A percentile compares a stretch with the other conserved stretches of the same genome.
These are phyloP conservation scores for Geotrichum citri-aurantii DNA, from an alignment of 1,139 yeast genomes.

Conservation along the genomic window DNA sequence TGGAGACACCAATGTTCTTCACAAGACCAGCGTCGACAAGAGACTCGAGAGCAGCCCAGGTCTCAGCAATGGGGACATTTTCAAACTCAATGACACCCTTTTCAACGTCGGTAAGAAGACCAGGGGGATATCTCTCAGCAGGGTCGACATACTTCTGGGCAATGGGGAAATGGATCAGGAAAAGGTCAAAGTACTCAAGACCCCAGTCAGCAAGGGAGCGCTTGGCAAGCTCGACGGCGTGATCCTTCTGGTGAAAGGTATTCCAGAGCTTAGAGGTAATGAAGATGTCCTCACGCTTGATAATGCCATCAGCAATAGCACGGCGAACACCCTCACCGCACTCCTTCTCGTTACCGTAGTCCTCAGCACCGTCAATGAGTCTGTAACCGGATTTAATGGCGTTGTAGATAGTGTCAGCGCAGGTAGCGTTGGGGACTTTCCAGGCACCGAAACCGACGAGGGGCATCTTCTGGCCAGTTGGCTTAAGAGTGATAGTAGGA, in stretches of 20 bases:
- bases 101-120: constrained; percentile 59
- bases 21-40: constrained; percentile 58
- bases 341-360: constrained; percentile 40
- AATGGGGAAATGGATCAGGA: constrained; percentile 61
- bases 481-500: constrained; percentile 28
- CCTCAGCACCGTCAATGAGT: constrained; percentile 42
- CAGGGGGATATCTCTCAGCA: constrained; percentile 62
- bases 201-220: constrained; percentile 50
- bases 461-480: constrained; percentile 42
- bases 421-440: constrained; percentile 39
- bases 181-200: constrained; percentile 56
- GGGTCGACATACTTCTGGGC: constrained; percentile 47
- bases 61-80: constrained; percentile 65
- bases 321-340: constrained; percentile 40
- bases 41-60: constrained; percentile 72
- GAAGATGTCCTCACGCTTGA: constrained; percentile 39
- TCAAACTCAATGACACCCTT: constrained; percentile 50
- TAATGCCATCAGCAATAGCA: constrained; percentile 38
- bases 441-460: constrained; percentile 48
- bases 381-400: constrained; percentile 44
- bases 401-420: constrained; percentile 41
- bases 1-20: constrained; percentile 77
- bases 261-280: constrained; percentile 46
- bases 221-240: constrained; percentile 44
- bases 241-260: constrained; percentile 40